A percentile compares a stretch with the other conserved stretches of the same genome.
These are phyloP conservation scores for Leucaena leucocephala DNA, from an alignment of 306 rosid genomes.

Conservation along the genomic window DNA sequence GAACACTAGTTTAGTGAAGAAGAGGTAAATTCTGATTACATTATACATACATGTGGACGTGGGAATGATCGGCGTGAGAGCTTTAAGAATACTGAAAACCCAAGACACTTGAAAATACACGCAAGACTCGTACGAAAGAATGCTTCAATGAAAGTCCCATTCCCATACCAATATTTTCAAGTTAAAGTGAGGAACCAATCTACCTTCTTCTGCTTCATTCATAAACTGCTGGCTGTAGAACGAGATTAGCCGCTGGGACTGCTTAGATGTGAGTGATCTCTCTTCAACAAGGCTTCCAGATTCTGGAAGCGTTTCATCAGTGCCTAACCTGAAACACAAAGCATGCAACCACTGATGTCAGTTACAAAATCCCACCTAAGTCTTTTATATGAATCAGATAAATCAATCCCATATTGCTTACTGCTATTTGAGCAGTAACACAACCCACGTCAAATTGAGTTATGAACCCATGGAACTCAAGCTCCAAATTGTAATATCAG, in stretches of 20 bases:
- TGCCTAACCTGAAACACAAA: constrained; percentile 67
- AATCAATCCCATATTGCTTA: neutral
- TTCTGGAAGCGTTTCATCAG: constrained; percentile 84
- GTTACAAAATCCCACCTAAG: constrained; percentile 18
- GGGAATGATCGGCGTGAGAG: neutral
- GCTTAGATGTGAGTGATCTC: constrained; percentile 49
- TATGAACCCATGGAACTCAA: neutral
- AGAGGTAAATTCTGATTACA: neutral
- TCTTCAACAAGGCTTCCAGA: constrained; percentile 74
- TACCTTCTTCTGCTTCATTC: constrained; percentile 36
- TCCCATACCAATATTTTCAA: neutral
- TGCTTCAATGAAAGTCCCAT: neutral
- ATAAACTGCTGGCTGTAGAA: constrained; percentile 50
- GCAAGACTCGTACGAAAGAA: constrained; percentile 16
- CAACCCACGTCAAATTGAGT: neutral
- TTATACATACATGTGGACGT: neutral
- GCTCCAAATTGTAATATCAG: too few species aligned
- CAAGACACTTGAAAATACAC: constrained; percentile 38
- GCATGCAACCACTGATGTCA: constrained; percentile 25
- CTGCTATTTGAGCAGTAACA: constrained; percentile 3
- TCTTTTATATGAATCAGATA: neutral
- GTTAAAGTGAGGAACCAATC: constrained; percentile 19
- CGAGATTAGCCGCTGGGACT: constrained; percentile 66
- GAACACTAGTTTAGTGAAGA: neutral
- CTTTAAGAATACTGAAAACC: constrained; percentile 36